Evolutionary conservation across 768 basidiomycete genomes (phyloP).

Genomic region (Lactarius deliciosus): DNA sequence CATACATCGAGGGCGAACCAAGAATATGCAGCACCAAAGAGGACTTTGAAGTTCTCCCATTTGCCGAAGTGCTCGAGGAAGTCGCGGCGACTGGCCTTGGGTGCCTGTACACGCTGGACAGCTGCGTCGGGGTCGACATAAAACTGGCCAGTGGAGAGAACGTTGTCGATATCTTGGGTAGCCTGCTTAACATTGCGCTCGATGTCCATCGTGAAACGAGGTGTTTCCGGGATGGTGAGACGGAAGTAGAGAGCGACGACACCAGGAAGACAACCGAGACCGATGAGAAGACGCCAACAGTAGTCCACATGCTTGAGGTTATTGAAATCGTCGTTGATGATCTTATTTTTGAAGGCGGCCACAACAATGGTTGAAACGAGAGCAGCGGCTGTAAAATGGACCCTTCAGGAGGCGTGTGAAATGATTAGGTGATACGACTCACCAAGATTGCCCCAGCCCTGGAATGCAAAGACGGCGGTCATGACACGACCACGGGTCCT

Average conservation of each 20-base stretch:
- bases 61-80: conserved; percentile 67
- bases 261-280: conserved; percentile 82
- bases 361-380: conserved; percentile 65
- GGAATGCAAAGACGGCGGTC: conserved; percentile 82
- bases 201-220: conserved; percentile 90
- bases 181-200: conserved; percentile 82
- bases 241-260: conserved; percentile 87
- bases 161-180: conserved; percentile 66
- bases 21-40: conserved; percentile 75
- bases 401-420: not conserved
- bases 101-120: conserved; percentile 62
- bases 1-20: conserved; percentile 88
- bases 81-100: conserved; percentile 66
- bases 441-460: conserved; percentile 88
- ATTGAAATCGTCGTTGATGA: conserved; percentile 46
- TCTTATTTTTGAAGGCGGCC: conserved; percentile 62
- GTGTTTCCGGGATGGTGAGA: conserved; percentile 89
- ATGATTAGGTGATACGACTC: conserved; percentile 31
- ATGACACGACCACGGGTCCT: conserved; percentile 81
- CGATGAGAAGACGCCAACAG: conserved; percentile 86
- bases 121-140: conserved; percentile 54
- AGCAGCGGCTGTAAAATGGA: conserved; percentile 49
- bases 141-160: conserved; percentile 51
- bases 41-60: conserved; percentile 77
- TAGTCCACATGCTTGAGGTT: conserved; percentile 59